Evolutionary conservation across 1,284 basidiomycete genomes (phyloP), one percentile per base, ranked within the genome.

Genomic region (Kwoniella shivajii): DNA sequence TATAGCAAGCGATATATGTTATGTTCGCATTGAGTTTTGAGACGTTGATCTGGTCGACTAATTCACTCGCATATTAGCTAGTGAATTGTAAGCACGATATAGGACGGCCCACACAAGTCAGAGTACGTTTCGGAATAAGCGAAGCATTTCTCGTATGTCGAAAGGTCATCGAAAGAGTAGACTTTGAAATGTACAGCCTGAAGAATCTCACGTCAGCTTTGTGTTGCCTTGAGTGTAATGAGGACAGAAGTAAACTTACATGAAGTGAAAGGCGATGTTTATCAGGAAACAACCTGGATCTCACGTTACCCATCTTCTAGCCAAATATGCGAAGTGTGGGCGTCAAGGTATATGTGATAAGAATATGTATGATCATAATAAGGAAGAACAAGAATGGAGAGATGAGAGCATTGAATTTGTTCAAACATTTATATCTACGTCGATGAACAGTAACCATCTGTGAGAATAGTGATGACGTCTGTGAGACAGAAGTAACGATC

Each of bases 131-230:
- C 18, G 14, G 49, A 22, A 42, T 30, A 50, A 13, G 29, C 27
- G 6, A 36, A 20, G 20, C 50, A 51, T 30, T n/a, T 43, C 9
- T 30, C n/a, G 16, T 43, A 51, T 4, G 50, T 26, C 9, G 34
- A 29, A 11, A 24, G 39, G 18, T 36, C 36, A 18, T 43, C 31
- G 18, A 51, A 51, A 3, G 50, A 51, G 31, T 51, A 51, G 4
- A 51, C 50, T 51, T 41, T 27, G 18, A 51, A 51, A 14, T 51
- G 50, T 6, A 51, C 20, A 33, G 50, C 50, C 50, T 51, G 18
- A 22, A 20, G 18, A 22, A 22, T 14, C 16, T 34, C 6, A 16
- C 30, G 41, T 51, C 29, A 50, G 49, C 36, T 39, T 31, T 36
- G 13, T 6, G 20, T 13, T 31, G n/a, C 3, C 34, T 13, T 27